These are phyloP conservation scores for Grifola frondosa DNA, from an alignment of 1,284 basidiomycete species.

Conservation along the genomic window DNA sequence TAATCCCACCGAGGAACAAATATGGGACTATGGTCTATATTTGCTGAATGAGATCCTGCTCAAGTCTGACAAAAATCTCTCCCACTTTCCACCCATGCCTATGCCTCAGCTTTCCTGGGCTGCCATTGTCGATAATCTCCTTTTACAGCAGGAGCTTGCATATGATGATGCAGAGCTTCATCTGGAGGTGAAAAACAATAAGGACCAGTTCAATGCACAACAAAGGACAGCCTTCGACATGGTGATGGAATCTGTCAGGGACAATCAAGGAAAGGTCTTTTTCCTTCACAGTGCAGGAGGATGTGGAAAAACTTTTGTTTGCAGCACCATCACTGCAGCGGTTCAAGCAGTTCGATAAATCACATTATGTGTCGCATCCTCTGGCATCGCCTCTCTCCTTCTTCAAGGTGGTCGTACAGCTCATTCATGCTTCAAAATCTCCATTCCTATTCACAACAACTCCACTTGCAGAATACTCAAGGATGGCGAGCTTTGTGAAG, in stretches of 20 bases:
- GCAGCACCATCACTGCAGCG: constrained; percentile 37
- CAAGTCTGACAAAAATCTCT: constrained; percentile 20
- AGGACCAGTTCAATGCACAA: no score
- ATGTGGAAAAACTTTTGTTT: constrained; percentile 50
- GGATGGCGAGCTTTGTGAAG: constrained; percentile 22
- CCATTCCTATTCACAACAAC: constrained; percentile 31
- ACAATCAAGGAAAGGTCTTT: constrained; percentile 30
- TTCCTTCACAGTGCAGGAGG: constrained; percentile 49
- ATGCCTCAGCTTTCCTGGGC: constrained; percentile 30
- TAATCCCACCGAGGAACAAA: constrained; percentile 30
- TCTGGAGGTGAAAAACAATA: not conserved
- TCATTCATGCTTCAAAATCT: constrained; percentile 45
- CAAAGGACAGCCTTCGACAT: constrained; percentile 28
- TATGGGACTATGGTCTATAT: constrained; percentile 42
- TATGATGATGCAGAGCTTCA: no score
- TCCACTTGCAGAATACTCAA: no score
- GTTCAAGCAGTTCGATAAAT: constrained; percentile 30
- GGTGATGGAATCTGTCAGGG: constrained; percentile 33
- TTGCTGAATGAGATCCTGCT: constrained; percentile 32
- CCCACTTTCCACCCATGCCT: constrained; percentile 37
- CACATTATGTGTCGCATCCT: constrained; percentile 45
- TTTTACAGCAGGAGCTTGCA: constrained; percentile 39
- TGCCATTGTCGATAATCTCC: constrained; percentile 26
- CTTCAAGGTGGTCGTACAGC: constrained; percentile 41
- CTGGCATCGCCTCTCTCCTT: constrained; percentile 43